A percentile compares a stretch with the other conserved stretches of the same genome.
These are phyloP conservation scores for Fusarium continuum DNA, from an alignment of 2,329 filamentous ascomycete species.

Conservation along the genomic window DNA sequence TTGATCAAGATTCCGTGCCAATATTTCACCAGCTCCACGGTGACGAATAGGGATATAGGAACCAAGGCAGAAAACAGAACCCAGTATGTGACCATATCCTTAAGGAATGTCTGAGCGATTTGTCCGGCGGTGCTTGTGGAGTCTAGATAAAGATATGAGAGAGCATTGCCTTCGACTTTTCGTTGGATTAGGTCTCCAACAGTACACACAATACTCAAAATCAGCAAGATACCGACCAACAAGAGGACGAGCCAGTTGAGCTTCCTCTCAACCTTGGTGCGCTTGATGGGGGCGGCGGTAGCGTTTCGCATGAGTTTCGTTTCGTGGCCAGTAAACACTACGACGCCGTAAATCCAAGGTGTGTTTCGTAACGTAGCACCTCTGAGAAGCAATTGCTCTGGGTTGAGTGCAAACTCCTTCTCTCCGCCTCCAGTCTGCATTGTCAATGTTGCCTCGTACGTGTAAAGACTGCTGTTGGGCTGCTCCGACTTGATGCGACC, in stretches of 20 bases:
- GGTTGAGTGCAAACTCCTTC: slow-evolving; percentile 88
- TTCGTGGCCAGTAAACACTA: slow-evolving; percentile 93
- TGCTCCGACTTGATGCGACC: slow-evolving; percentile 93
- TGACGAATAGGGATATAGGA: slow-evolving; percentile 97
- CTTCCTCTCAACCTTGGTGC: slow-evolving; percentile 92
- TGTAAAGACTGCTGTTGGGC: slow-evolving; percentile 97
- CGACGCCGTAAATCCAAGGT: slow-evolving; percentile 94
- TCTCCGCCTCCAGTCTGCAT: slow-evolving; percentile 91
- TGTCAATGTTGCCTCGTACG: slow-evolving; percentile 94
- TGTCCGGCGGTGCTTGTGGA: slow-evolving; percentile 62
- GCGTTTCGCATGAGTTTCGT: slow-evolving; percentile 99
- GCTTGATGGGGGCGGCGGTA: slow-evolving; percentile 95
- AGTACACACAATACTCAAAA: slow-evolving; percentile 88
- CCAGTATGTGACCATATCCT: slow-evolving; percentile 98
- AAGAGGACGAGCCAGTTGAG: slow-evolving; percentile 94
- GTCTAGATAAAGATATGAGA: slow-evolving; percentile 78
- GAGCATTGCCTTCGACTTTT: slow-evolving; percentile 66
- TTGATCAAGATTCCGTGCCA: slow-evolving; percentile 98
- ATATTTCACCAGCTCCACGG: slow-evolving; percentile 97
- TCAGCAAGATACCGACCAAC: slow-evolving; percentile 83
- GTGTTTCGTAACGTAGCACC: slow-evolving; percentile 96
- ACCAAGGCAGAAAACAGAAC: slow-evolving; percentile 96
- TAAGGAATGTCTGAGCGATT: slow-evolving; percentile 83
- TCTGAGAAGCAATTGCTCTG: slow-evolving; percentile 91
- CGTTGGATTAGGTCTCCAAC: slow-evolving; percentile 88